Evolutionary conservation across 768 basidiomycete species (phyloP), one percentile per base, ranked within the genome.

Genomic region (Agrocybe praecox): DNA sequence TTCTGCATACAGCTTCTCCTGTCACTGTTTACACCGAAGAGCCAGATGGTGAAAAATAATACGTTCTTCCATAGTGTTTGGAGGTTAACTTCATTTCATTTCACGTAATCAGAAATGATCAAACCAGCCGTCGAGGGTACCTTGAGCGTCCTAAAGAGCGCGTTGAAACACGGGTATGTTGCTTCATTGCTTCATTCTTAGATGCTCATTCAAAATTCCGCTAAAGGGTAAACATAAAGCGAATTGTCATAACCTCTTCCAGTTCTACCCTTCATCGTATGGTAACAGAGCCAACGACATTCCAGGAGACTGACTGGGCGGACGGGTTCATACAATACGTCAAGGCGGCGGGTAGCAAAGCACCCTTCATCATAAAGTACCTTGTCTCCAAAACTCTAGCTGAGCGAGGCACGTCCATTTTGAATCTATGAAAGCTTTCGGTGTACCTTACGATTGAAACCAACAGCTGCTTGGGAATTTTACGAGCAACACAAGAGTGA

Each of bases 111-210:
- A 87, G 86, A 89, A 56, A 45, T 46, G 8, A 47, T 57, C 21
- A 50, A 32, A 17, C 92, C 92, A 3, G 91, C 92, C 21, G 80
- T 93, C 1, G 72, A 83, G 3, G 92, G 92, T 2, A 93, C 91
- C 0, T 63, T 82, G 1, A 77, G 84, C 5, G 75, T 93, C 15
- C 74, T 94, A 19, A 73, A 82, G 56, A 83, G 84, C 43, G 80
- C 84, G 7, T 65, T 81, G 52, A 85, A 84, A 65, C 63, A 83
- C 58, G 79, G 75, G 82, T 85, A 57, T 18, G 73, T 22, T n/a
- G 36, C 14, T 14, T 5, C n/a, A 5, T 40, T 15, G 12, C 6
- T 40, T n/a, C 12, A 15, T 6, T 14, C 6, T 6, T 14, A 40
- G 15, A 14, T 14, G 4, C 36, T 29, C 26, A 29, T 29, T 29